A percentile compares a stretch with the other conserved stretches of the same genome.
phyloP scores from a whole-genome alignment of 2,329 filamentous ascomycete genomes.

The Fusarium sororula region DNA sequence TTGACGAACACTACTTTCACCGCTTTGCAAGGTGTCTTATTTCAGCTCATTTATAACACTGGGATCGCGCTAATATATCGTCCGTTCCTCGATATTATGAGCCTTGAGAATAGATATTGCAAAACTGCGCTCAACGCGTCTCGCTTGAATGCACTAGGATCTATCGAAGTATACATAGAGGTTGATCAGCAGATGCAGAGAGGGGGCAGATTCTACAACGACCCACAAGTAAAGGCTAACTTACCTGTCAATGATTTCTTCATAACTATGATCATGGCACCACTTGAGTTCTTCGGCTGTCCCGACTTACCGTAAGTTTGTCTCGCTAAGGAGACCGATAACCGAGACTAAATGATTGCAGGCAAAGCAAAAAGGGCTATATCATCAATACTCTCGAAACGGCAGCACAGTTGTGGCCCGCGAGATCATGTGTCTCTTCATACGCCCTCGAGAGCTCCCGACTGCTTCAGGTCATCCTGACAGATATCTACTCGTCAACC shows the following conservation, averaged over 20 bases:
- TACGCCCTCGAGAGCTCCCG: background rate
- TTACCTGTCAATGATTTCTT: slow-evolving; percentile 4
- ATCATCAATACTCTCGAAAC: background rate
- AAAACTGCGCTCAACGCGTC: background rate
- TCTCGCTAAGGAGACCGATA: rapidly evolving
- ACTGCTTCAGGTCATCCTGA: background rate
- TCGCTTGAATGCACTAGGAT: slow-evolving; percentile 10
- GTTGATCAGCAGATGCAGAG: slow-evolving; percentile 17
- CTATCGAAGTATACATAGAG: slow-evolving; percentile 10
- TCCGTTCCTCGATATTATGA: slow-evolving; percentile 2
- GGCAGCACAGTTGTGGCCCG: slow-evolving; percentile 1
- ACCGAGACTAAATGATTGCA: background rate
- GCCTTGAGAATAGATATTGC: background rate
- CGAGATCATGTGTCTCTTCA: background rate
- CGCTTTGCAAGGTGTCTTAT: slow-evolving; percentile 4
- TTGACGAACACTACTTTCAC: background rate
- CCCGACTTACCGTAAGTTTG: slow-evolving; percentile 6
- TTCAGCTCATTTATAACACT: slow-evolving; percentile 24
- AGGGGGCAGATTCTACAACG: slow-evolving; percentile 11
- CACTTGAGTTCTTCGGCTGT: slow-evolving; percentile 11
- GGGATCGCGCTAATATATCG: slow-evolving; percentile 3
- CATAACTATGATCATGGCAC: background rate
- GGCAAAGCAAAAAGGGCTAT: background rate
- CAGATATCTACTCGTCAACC: background rate
- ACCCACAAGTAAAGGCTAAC: background rate